phyloP scores from a whole-genome alignment of 2,329 filamentous ascomycete species.

The Aspergillus nomiae region DNA sequence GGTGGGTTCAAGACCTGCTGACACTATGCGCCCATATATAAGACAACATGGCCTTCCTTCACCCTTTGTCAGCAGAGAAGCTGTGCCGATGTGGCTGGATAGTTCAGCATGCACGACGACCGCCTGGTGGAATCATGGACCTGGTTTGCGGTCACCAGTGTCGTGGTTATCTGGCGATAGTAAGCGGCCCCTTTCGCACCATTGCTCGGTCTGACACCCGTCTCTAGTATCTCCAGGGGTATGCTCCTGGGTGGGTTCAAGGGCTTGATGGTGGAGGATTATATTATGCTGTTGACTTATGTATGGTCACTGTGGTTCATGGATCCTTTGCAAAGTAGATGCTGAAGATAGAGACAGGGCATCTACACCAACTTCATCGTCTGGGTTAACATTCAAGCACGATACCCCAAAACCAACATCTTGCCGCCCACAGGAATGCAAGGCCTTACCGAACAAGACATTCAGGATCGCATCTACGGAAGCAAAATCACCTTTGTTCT shows the following conservation, averaged over 20 bases:
- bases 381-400: neutral
- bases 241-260: neutral
- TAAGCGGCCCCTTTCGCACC: neutral
- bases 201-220: neutral
- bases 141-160: neutral
- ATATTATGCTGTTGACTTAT: neutral
- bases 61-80: neutral
- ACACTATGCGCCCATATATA: neutral
- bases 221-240: neutral
- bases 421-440: neutral
- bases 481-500: neutral
- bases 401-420: neutral
- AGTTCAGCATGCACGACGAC: neutral
- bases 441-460: neutral
- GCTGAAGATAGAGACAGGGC: neutral
- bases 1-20: neutral
- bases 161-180: neutral
- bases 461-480: neutral
- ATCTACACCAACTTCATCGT: neutral
- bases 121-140: neutral
- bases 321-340: neutral
- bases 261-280: neutral
- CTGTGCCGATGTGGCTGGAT: neutral
- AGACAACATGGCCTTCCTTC: neutral
- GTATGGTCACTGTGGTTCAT: neutral